Percentiles rank a stretch among this genome's conserved stretches.
Evolutionary conservation across 1,284 basidiomycete genomes (phyloP).

Genomic region (Laetiporus sulphureus): DNA sequence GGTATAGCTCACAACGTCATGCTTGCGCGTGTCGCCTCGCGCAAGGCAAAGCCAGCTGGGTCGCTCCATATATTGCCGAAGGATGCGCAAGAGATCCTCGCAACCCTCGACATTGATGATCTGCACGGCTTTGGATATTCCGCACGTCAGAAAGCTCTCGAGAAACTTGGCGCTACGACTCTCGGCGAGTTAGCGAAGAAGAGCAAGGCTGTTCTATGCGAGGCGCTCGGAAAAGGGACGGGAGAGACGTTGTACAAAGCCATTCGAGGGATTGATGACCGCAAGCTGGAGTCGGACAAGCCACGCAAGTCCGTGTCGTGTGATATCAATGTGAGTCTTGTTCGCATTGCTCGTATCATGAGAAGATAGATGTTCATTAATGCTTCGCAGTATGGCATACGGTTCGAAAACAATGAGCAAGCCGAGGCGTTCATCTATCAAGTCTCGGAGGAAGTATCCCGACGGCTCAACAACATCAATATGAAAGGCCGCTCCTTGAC

Average conservation of each 20-base stretch:
- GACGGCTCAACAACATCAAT: constrained; percentile 58
- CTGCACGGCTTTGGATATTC: constrained; percentile 86
- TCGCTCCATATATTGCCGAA: constrained; percentile 66
- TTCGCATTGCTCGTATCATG: too few species aligned
- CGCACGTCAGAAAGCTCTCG: constrained; percentile 63
- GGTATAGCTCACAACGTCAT: constrained; percentile 91
- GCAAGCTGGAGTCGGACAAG: constrained; percentile 77
- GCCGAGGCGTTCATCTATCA: constrained; percentile 73
- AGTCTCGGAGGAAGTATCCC: constrained; percentile 73
- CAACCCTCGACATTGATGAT: constrained; percentile 77
- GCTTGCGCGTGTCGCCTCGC: constrained; percentile 87
- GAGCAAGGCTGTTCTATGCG: constrained; percentile 59
- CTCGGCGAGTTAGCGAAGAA: constrained; percentile 63
- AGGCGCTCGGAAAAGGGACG: constrained; percentile 74
- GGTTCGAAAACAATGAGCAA: constrained; percentile 79
- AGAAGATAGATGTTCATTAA: too few species aligned
- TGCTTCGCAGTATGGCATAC: constrained; percentile 79
- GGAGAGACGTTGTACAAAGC: constrained; percentile 85
- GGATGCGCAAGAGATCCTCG: constrained; percentile 55
- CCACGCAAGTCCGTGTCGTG: constrained; percentile 83
- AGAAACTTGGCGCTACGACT: constrained; percentile 69
- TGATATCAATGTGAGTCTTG: constrained; percentile 79
- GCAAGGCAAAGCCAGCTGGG: constrained; percentile 85
- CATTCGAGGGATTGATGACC: constrained; percentile 78
- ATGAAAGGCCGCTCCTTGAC: constrained; percentile 72